Evolutionary conservation across 1,139 yeast genomes (phyloP).

Genomic region (Blastobotrys apis): DNA sequence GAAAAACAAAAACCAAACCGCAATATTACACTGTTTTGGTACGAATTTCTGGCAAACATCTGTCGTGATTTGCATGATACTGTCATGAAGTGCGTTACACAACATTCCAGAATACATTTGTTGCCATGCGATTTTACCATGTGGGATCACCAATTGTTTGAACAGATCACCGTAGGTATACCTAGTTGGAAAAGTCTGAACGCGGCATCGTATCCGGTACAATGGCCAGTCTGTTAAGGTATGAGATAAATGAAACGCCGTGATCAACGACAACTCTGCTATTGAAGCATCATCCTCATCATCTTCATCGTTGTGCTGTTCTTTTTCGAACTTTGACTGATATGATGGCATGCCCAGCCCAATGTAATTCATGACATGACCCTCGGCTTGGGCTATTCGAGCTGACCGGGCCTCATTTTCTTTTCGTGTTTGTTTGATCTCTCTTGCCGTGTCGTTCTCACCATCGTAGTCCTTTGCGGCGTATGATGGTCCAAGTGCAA

Average conservation of each 20-base stretch:
- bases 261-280: neutral
- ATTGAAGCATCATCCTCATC: too few species aligned
- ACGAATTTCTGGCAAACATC: too few species aligned
- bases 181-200: neutral
- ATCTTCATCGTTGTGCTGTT: neutral
- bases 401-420: conserved; percentile 14
- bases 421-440: conserved; percentile 12
- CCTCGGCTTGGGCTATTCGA: conserved; percentile 17
- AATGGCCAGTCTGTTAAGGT: neutral
- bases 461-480: conserved; percentile 14
- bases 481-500: conserved; percentile 31
- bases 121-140: neutral
- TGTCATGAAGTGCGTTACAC: neutral
- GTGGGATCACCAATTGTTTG: neutral
- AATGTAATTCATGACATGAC: conserved; percentile 13
- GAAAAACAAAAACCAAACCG: too few species aligned
- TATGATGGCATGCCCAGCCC: conserved; percentile 2
- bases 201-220: neutral
- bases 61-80: too few species aligned
- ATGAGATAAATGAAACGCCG: neutral
- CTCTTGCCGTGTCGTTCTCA: conserved; percentile 12
- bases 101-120: neutral
- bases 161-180: neutral
- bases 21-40: too few species aligned
- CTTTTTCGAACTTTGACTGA: neutral